Percentiles rank a stretch among this genome's conserved stretches.
phyloP scores from a whole-genome alignment of 352 stramenopile genomes.

The Pythium plurisporium region DNA sequence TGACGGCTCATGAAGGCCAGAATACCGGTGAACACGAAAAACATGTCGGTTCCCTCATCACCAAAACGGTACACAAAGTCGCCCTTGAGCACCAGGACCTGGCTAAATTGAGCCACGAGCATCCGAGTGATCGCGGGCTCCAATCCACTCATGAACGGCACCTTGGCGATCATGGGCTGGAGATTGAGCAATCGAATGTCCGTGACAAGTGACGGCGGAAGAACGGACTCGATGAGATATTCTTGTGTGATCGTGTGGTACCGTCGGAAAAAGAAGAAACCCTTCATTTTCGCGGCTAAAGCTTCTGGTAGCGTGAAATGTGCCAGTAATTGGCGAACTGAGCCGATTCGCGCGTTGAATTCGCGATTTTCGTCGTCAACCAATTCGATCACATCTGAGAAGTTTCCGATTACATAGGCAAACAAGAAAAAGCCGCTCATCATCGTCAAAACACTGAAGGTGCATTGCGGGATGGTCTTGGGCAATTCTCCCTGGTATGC shows the following conservation, averaged over 20 bases:
- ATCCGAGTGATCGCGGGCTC: slow-evolving; percentile 39
- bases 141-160: slow-evolving; percentile 47
- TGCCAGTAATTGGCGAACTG: slow-evolving; percentile 33
- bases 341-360: slow-evolving; percentile 49
- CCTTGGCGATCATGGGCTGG: slow-evolving; percentile 49
- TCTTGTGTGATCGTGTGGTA: slow-evolving; percentile 60
- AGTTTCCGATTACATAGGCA: slow-evolving; percentile 46
- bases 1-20: slow-evolving; percentile 28
- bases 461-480: slow-evolving; percentile 28
- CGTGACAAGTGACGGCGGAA: slow-evolving; percentile 46
- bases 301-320: slow-evolving; percentile 37
- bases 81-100: slow-evolving; percentile 41
- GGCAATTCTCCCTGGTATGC: slow-evolving; percentile 39
- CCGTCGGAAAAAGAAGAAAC: slow-evolving; percentile 50
- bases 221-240: slow-evolving; percentile 32
- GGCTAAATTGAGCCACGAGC: slow-evolving; percentile 45
- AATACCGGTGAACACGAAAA: slow-evolving; percentile 47
- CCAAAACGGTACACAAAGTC: slow-evolving; percentile 45
- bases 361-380: slow-evolving; percentile 45
- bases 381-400: slow-evolving; percentile 46
- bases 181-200: slow-evolving; percentile 50
- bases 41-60: slow-evolving; percentile 57
- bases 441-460: slow-evolving; percentile 40
- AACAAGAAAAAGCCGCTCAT: slow-evolving; percentile 46
- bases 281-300: slow-evolving; percentile 33